A percentile compares a stretch with the other conserved stretches of the same genome.
Evolutionary conservation across 495 filamentous ascomycete genomes (phyloP).

Genomic region (Penicillium herquei): DNA sequence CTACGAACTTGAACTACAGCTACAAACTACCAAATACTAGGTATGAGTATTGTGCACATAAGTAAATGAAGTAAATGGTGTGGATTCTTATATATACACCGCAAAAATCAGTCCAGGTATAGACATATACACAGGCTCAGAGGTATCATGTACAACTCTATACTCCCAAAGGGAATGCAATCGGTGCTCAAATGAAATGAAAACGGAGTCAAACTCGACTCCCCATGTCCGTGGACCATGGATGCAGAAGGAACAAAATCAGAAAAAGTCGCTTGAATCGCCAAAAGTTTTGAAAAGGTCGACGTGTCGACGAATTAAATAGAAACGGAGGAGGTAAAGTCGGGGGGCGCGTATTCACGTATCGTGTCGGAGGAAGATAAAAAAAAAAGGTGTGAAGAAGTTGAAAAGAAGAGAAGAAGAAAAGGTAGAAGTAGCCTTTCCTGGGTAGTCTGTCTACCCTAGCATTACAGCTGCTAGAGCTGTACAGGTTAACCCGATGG

Average conservation of each 20-base stretch:
- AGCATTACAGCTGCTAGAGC: slow-evolving; percentile 46
- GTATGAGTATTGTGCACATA: background rate
- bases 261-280: slow-evolving; percentile 16
- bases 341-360: slow-evolving; percentile 21
- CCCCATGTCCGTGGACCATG: slow-evolving; percentile 10
- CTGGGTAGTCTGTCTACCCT: slow-evolving; percentile 20
- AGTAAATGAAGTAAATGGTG: background rate
- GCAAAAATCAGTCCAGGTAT: slow-evolving; percentile 10
- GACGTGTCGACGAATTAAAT: slow-evolving; percentile 11
- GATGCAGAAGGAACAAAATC: slow-evolving; percentile 15
- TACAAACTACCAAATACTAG: too few species aligned
- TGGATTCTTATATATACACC: slow-evolving; percentile 18
- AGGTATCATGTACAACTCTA: slow-evolving; percentile 35
- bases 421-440: slow-evolving; percentile 14
- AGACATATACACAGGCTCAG: slow-evolving; percentile 6
- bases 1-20: too few species aligned
- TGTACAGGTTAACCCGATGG: slow-evolving; percentile 45
- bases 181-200: slow-evolving; percentile 7
- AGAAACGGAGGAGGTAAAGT: slow-evolving; percentile 2
- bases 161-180: slow-evolving; percentile 26
- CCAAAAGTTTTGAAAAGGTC: slow-evolving; percentile 8
- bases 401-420: slow-evolving; percentile 16
- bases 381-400: background rate
- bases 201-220: background rate
- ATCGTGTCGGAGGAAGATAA: slow-evolving; percentile 4